Base-by-base conservation (phyloP, 2,329 filamentous ascomycete species). In the Thermoascus crustaceus region DNA sequence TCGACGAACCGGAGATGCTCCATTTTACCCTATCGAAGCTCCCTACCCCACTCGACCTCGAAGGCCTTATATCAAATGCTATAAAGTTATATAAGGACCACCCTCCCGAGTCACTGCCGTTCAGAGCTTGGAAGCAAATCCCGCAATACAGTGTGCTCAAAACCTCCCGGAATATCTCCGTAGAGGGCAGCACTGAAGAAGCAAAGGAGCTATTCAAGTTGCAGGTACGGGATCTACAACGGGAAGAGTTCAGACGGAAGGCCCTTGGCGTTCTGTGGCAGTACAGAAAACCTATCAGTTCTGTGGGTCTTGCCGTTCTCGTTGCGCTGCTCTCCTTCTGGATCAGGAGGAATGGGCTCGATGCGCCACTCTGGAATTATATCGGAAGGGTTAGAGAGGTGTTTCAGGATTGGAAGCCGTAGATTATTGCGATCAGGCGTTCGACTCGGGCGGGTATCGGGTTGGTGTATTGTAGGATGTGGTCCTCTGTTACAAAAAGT, bases 1-100 rank as follows among this genome's bases (percentile, higher is more conserved):
- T 71, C 13, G 83, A 93, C 46, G 87, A 94, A 56, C 82, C 85
- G 5, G 89, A 96, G 52, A 93, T 98, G 76, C 73, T 98, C 16
- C 87, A 94, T 57, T 84, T 81, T 41, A 80, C 85, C 22, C 75
- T 98, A 8, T 85, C 85, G 26, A 94, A 91, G 59, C 72, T 98
- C 5, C 91, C 91, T 1, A 73, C 78, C 34, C 80, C 81, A 11
- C 75, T 94, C 38, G 75, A 93, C 53, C 67, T 98, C 16, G 89
- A 98, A 46, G 68, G 67, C 5, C 72, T 95, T 34, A 82, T 98
- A 43, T 55, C 68, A 11, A 69, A 72, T 33, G 78, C 89, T 0
- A 69, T 76, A 3, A 54, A 55, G 18, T 70, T 96, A 1, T 82
- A 82, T 56, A 58, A 70, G 5, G 53, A 61, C 2, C 67, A 83